A percentile compares a stretch with the other conserved stretches of the same genome.
These are phyloP conservation scores for Solanum paucissectum DNA, from an alignment of 257 asterid genomes.

Conservation along the genomic window DNA sequence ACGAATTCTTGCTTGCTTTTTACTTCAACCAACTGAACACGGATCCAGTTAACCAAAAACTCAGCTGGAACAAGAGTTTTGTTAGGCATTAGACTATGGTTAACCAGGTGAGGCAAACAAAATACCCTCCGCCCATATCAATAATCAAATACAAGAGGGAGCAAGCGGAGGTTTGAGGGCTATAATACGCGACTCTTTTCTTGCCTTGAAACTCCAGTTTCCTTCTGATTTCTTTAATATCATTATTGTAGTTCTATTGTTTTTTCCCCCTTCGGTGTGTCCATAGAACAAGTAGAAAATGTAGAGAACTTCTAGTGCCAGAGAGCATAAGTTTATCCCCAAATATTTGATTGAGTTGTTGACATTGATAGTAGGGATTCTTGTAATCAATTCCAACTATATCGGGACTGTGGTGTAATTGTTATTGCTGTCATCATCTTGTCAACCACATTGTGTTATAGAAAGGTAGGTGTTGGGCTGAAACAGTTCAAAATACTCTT, in stretches of 20 bases:
- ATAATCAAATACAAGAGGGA: background rate
- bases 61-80: background rate
- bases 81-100: background rate
- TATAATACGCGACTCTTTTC: background rate
- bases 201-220: background rate
- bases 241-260: background rate
- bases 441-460: background rate
- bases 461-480: background rate
- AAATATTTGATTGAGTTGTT: background rate
- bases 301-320: background rate
- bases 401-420: background rate
- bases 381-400: background rate
- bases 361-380: background rate
- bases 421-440: background rate
- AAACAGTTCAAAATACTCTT: background rate
- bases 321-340: background rate
- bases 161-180: background rate
- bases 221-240: background rate
- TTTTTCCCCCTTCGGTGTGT: background rate
- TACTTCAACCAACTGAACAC: slow-evolving; percentile 34
- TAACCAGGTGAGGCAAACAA: background rate
- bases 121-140: background rate
- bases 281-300: background rate
- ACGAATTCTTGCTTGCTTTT: slow-evolving; percentile 79
- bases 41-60: background rate